Base-by-base conservation (phyloP, 2,329 filamentous ascomycete genomes). In the Ceratocystis cacaofunesta region DNA sequence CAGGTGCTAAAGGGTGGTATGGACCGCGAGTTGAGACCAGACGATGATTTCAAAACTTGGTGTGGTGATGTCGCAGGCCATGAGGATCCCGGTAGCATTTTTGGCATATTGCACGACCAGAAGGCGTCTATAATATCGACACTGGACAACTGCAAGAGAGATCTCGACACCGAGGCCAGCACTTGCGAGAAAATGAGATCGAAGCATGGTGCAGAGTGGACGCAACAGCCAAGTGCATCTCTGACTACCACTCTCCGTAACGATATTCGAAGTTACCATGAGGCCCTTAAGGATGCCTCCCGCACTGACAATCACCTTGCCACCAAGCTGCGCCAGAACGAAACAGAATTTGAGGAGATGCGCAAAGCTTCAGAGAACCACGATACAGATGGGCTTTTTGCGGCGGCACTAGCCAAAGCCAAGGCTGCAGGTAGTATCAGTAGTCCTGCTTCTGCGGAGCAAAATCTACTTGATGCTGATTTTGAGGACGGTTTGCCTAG, bases 131-230 rank as follows among this genome's bases (percentile, higher is more conserved):
- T 96, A 12, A 74, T 90, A 30, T 79, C 80, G 2, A 82, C 85
- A 2, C 75, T 99, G 65, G 91, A 96, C 66, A 84, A 83, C 66
- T 90, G 90, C 70, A 85, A 86, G 65, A 95, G 95, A 73, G 89
- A 95, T 71, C 77, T 99, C 52, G 94, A 99, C 70, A 91, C 94
- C 85, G 94, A 99, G 74, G 95, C 97, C 76, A 95, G 90, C 65
- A 90, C 97, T 0, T 99, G 94, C 74, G 94, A 99, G 75, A 99
- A 97, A 79, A 99, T 99, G 94, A 85, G 94, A 60, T 95, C 91
- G 12, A 99, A 99, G 74, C 97, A 97, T 73, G 92, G 92, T 65
- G 82, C 81, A 32, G 92, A 97, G 65, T 99, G 94, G 94, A 96
- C 90, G 19, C 94, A 99, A 72, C 94, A 99, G 72, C 94, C 94